Evolutionary conservation across 345 rosid species (phyloP), one percentile per base, ranked within the genome.

Genomic region (Citrus sp.): DNA sequence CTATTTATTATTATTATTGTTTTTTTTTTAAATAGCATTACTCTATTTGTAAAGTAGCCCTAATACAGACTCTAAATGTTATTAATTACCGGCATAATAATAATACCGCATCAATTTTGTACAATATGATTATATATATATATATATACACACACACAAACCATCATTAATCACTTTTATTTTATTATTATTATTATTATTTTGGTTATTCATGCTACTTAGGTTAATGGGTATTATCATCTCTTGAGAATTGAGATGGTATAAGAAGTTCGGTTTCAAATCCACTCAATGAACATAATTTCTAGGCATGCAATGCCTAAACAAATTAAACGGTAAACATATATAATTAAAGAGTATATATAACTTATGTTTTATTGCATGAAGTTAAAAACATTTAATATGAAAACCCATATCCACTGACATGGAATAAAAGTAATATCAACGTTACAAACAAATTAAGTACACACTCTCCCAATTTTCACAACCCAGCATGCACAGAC

Each of bases 391-490:
- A 38, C 76, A 59, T 72, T 46, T 46, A 46, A 55, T 42, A 7
- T 3, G 78, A 80, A 84, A 80, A 67, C 58, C 72, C 51, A 61
- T 30, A 62, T 30, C 40, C 27, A 58, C 38, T 42, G 77, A 80
- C 34, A 79, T 60, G 76, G 67, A 67, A 37, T 64, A 7, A 7
- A 24, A 70, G 24, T 68, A 72, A 2, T 40, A 61, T 62, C 28
- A 82, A 37, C 62, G 80, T 68, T 28, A 82, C 84, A 79, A 63
- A 82, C 84, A 79, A 63, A 35, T 35, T 35, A 35, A 42, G 66
- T 46, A 73, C 25, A 77, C 69, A 67, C 77, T 59, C 63, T 73
- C 55, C 70, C 68, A 46, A 73, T 64, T 56, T 34, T 22, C 56
- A 73, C 73, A 28, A 68, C 34, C 22, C 34, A 76, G 55, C 27